Base-by-base conservation (phyloP, 2,329 filamentous ascomycete species). In the Scleromitrula shiraiana region DNA sequence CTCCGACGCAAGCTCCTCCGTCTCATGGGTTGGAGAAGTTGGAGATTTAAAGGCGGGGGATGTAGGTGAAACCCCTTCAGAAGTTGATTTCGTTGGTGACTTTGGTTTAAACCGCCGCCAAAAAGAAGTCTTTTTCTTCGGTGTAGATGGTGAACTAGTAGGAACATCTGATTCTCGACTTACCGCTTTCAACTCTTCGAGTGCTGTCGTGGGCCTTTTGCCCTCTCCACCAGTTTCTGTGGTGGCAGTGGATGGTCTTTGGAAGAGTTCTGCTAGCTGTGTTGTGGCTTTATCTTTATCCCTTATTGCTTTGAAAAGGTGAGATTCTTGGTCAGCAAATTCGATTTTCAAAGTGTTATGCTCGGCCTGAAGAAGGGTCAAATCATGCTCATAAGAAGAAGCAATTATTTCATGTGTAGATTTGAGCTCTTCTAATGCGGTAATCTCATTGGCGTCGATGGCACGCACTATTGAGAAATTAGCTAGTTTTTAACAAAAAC, bases 281-380 rank as follows among this genome's bases (percentile, higher is more conserved):
- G 76, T 76, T 46, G 75, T 72, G 46, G 80, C 67, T 62, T 75
- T 74, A 51, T 82, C 78, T 61, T 82, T 82, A 53, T 74, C 72
- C 38, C 82, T 68, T 15, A 82, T 68, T 37, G 76, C 74, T 33
- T 78, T 71, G 55, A 82, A 71, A 20, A 83, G 70, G 59, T 82
- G 78, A 39, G 72, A 71, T 64, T 79, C 77, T 58, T 78, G 72
- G 51, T 74, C 69, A 45, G 81, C 76, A 41, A 71, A 68, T 60
- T 82, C 77, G 46, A 70, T 67, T 51, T 67, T 68, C 41, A 74
- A 64, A 46, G 68, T 64, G 49, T 70, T 71, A 53, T 73, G 67
- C 56, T 77, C 74, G 50, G 68, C 70, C 53, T 78, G 72, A 53
- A 77, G 68, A 23, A 70, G 67, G 44, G 78, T 72, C 29, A 83